Conservation (phyloP, 495 filamentous ascomycete genomes). For the Penicillium goetzii region DNA sequence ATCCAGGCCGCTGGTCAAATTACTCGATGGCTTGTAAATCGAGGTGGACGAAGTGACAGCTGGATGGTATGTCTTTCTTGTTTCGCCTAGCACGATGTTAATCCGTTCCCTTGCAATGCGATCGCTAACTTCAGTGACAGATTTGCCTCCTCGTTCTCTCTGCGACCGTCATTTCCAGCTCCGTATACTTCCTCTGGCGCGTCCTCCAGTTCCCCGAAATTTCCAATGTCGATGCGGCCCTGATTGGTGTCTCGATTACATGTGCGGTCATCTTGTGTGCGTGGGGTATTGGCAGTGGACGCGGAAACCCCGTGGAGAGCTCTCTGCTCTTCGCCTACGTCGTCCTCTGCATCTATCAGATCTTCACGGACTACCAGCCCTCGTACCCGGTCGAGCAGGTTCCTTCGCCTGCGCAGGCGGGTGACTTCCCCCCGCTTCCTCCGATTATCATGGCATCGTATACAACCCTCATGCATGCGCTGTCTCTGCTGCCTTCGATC, state of each 20-base stretch:
- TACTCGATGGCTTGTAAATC: constrained; percentile 93
- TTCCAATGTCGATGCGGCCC: constrained; percentile 86
- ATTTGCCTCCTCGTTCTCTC: constrained; percentile 87
- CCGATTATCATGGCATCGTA: constrained; percentile 99
- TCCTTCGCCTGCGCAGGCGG: constrained; percentile 56
- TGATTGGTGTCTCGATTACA: constrained; percentile 90
- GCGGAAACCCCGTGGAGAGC: constrained; percentile 94
- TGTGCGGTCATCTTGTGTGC: constrained; percentile 89
- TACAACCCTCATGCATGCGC: constrained; percentile 81
- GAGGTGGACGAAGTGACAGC: constrained; percentile 82
- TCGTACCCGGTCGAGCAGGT: constrained; percentile 62
- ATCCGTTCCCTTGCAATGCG: constrained; percentile 14
- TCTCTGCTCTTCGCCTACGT: constrained; percentile 96
- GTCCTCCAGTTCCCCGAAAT: constrained; percentile 92
- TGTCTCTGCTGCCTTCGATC: constrained; percentile 79
- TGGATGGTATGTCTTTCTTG: constrained; percentile 79
- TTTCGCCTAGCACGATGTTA: not conserved
- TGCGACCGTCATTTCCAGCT: constrained; percentile 87
- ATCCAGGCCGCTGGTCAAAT: constrained; percentile 95
- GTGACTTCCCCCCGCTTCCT: constrained; percentile 91
- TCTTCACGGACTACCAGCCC: constrained; percentile 96
- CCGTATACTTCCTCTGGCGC: constrained; percentile 95
- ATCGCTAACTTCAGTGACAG: constrained; percentile 49
- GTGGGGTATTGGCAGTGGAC: constrained; percentile 92
- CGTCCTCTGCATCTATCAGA: constrained; percentile 96